phyloP scores from a whole-genome alignment of 176 grass and related monocot species.

The Aegilops sharonensis region DNA sequence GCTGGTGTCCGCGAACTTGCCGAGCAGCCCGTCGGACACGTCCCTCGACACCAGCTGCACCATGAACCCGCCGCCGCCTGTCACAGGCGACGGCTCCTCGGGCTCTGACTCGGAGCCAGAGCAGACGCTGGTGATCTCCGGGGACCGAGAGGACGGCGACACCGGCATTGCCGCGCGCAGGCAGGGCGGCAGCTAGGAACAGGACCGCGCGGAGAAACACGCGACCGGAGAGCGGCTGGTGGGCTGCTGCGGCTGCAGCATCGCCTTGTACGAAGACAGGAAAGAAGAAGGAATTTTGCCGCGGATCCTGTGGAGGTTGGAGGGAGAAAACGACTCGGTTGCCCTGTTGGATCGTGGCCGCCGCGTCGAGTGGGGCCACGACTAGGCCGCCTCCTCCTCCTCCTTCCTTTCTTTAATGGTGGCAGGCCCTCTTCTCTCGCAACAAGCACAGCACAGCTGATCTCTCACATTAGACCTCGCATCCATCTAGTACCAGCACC shows the following conservation, averaged over 20 bases:
- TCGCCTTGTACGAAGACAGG: background rate
- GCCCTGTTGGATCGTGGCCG: background rate
- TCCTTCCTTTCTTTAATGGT: conserved; percentile 30
- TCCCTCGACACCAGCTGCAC: conserved; percentile 63
- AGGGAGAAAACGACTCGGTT: conserved; percentile 30
- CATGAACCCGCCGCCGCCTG: background rate
- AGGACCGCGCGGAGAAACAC: no score
- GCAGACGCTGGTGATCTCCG: conserved; percentile 21
- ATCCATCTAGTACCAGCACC: background rate
- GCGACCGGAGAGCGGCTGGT: background rate
- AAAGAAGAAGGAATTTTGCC: background rate
- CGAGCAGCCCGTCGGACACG: conserved; percentile 59
- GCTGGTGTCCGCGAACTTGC: conserved; percentile 78
- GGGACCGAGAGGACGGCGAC: background rate
- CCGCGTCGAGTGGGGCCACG: background rate
- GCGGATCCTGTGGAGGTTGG: conserved; percentile 30
- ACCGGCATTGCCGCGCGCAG: background rate
- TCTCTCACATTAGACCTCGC: background rate
- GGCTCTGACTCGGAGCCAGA: background rate
- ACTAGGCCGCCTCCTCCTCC: background rate
- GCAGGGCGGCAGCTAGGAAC: background rate
- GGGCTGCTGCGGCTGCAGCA: background rate
- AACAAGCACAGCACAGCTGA: conserved; percentile 21
- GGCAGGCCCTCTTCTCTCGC: conserved; percentile 7
- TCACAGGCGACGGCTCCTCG: background rate